Evolutionary conservation across 164 flowering plant genomes (phyloP).

Genomic region (Annona cherimola): DNA sequence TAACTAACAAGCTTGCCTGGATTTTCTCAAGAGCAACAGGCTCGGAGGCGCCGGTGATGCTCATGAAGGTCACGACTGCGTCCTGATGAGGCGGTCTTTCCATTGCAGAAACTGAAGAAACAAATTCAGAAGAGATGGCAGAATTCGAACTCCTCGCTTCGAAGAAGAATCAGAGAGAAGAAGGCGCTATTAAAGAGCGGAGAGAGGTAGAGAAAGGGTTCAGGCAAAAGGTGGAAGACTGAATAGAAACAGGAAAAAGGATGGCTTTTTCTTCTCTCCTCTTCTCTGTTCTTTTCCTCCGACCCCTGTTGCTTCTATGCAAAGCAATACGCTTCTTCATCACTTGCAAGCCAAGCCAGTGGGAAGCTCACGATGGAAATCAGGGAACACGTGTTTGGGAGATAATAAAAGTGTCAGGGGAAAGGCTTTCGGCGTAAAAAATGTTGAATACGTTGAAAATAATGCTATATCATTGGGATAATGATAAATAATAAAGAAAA

Average conservation of each 20-base stretch:
- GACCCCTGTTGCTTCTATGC: not conserved
- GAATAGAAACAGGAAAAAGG: not conserved
- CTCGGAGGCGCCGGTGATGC: constrained; percentile 72
- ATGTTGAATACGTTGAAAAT: too few species aligned
- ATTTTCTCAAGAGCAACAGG: constrained; percentile 53
- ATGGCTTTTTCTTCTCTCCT: not conserved
- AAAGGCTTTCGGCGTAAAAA: too few species aligned
- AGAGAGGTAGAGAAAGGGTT: not conserved
- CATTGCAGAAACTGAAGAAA: constrained; percentile 27
- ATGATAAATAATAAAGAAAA: too few species aligned
- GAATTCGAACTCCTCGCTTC: not conserved
- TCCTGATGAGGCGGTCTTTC: constrained; percentile 61
- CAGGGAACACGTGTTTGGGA: too few species aligned
- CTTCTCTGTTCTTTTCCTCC: not conserved
- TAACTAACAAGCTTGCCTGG: constrained; percentile 31
- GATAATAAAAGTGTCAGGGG: too few species aligned
- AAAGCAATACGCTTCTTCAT: not conserved
- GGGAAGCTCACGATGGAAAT: too few species aligned
- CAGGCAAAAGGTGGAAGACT: not conserved
- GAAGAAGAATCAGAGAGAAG: not conserved
- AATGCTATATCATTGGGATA: too few species aligned
- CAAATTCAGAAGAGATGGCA: not conserved
- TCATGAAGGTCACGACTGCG: constrained; percentile 65
- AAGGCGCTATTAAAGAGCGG: not conserved
- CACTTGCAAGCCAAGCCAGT: not conserved